These are phyloP conservation scores for Inonotus obliquus DNA, from an alignment of 1,284 basidiomycete genomes.

Conservation along the genomic window DNA sequence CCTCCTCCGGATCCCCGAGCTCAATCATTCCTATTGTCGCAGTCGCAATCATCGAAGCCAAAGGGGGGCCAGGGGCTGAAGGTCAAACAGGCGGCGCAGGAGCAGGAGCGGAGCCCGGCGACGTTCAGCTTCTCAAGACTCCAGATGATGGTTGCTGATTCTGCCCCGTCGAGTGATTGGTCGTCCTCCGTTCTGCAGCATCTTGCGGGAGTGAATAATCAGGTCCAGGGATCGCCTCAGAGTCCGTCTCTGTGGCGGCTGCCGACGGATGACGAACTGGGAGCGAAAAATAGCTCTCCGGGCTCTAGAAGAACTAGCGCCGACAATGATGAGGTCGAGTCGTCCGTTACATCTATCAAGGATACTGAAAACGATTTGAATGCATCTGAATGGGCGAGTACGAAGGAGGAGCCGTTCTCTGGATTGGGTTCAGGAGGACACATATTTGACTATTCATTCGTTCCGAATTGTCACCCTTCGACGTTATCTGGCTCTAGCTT, in stretches of 20 bases:
- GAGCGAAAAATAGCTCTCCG: background rate
- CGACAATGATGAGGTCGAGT: background rate
- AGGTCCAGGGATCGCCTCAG: background rate
- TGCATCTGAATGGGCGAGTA: background rate
- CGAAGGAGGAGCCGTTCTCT: background rate
- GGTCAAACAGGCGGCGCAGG: no score
- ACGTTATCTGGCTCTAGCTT: background rate
- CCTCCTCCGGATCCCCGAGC: background rate
- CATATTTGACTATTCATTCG: background rate
- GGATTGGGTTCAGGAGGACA: background rate
- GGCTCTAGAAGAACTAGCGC: background rate
- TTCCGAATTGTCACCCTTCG: background rate
- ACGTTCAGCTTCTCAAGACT: constrained; percentile 1
- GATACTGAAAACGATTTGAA: background rate
- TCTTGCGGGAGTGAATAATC: constrained; percentile 1
- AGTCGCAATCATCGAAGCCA: background rate
- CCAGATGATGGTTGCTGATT: background rate
- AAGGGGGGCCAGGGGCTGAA: no score
- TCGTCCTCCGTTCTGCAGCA: background rate
- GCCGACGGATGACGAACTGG: background rate
- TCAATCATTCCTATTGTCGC: background rate
- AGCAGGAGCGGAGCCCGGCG: background rate
- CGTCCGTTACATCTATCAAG: background rate
- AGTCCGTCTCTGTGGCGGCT: background rate
- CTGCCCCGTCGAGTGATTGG: background rate